Conservation (phyloP, 495 filamentous ascomycete species). For the Elaphomyces granulatus region DNA sequence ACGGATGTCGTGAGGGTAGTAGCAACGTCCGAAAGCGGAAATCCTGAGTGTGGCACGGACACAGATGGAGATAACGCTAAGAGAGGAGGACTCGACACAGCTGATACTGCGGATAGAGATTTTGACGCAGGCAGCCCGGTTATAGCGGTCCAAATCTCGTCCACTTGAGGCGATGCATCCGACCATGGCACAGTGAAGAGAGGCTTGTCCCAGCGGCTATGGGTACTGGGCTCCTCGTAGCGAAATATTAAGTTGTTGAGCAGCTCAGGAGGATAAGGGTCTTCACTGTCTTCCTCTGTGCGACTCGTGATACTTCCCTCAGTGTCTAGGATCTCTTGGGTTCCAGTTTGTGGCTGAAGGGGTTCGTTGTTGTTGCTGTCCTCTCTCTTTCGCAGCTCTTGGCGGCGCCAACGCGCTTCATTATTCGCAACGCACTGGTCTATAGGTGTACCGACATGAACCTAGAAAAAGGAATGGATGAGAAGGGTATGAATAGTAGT, state of each 20-base stretch:
- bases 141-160: constrained; percentile 69
- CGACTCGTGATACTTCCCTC: neutral
- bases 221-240: constrained; percentile 91
- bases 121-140: constrained; percentile 31
- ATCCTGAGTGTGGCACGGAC: constrained; percentile 12
- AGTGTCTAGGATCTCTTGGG: neutral
- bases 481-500: constrained; percentile 1
- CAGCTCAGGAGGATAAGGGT: constrained; percentile 49
- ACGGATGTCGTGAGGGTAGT: constrained; percentile 12
- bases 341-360: constrained; percentile 1
- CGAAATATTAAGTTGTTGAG: constrained; percentile 91
- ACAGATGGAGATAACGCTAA: neutral
- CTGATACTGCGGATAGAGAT: constrained; percentile 19
- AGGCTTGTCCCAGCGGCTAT: constrained; percentile 90
- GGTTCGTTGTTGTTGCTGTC: neutral
- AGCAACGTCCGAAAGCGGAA: constrained; percentile 17
- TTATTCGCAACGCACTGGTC: constrained; percentile 45
- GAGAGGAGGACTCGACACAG: constrained; percentile 9
- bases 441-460: constrained; percentile 68
- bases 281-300: constrained; percentile 25
- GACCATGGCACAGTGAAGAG: constrained; percentile 79
- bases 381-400: constrained; percentile 1
- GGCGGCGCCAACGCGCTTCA: constrained; percentile 18
- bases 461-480: too few relatives aligned
- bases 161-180: constrained; percentile 51